A percentile compares a stretch with the other conserved stretches of the same genome.
These are phyloP conservation scores for Neocallimastix lanati DNA, from an alignment of 192 early-diverging fungal genomes.

Conservation along the genomic window DNA sequence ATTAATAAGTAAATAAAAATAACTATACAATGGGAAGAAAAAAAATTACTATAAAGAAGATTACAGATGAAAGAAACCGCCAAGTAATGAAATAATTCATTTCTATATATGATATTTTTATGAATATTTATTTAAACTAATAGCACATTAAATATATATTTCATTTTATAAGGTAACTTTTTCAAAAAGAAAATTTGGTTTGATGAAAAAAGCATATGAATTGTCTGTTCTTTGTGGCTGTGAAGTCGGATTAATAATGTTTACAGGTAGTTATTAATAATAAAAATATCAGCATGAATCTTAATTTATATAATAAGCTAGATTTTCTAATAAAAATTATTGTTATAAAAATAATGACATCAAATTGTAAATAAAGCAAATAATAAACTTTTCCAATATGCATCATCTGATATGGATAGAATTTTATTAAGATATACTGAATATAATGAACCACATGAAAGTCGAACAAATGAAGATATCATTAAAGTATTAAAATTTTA, in stretches of 20 bases:
- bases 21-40: slow-evolving; percentile 66
- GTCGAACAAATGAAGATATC: slow-evolving; percentile 32
- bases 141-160: too few relatives aligned
- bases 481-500: too few relatives aligned
- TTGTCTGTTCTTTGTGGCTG: slow-evolving; percentile 83
- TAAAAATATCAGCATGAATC: too few relatives aligned
- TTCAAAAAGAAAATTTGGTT: slow-evolving; percentile 77
- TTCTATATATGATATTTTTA: too few relatives aligned
- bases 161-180: slow-evolving; percentile 66
- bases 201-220: slow-evolving; percentile 95
- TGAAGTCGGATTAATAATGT: slow-evolving; percentile 86
- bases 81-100: too few relatives aligned
- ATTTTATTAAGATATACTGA: slow-evolving; percentile 76
- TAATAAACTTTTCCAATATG: slow-evolving; percentile 84
- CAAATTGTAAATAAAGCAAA: slow-evolving; percentile 33
- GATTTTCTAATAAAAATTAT: too few relatives aligned
- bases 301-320: too few relatives aligned
- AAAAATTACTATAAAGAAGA: slow-evolving; percentile 84
- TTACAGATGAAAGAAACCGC: slow-evolving; percentile 75
- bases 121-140: too few relatives aligned
- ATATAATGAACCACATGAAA: slow-evolving; percentile 24
- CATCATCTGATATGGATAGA: slow-evolving; percentile 80
- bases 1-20: slow-evolving; percentile 6
- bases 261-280: slow-evolving; percentile 32
- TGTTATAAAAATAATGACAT: too few relatives aligned